Evolutionary conservation across 2,329 filamentous ascomycete species (phyloP).

Genomic region (Fonsecaea pugnacius): DNA sequence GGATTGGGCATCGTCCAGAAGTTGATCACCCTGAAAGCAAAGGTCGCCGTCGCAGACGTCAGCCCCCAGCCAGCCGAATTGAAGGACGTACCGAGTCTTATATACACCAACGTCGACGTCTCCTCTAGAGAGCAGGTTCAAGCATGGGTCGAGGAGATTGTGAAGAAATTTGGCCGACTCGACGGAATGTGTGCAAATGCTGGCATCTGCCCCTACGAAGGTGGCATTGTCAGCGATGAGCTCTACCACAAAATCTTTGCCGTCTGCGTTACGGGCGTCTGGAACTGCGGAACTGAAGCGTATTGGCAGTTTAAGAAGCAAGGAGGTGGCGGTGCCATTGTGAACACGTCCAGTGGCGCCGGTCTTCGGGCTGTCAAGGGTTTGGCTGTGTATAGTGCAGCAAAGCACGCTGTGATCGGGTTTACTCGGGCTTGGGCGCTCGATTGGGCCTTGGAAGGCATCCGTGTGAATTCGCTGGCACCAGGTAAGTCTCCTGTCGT

Average conservation of each 20-base stretch:
- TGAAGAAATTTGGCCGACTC: conserved; percentile 48
- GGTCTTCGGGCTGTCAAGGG: conserved; percentile 43
- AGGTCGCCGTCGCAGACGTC: conserved; percentile 22
- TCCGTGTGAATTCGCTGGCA: conserved; percentile 23
- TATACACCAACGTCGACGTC: conserved; percentile 22
- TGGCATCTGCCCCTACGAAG: conserved; percentile 42
- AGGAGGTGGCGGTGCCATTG: conserved; percentile 36
- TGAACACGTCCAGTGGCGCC: conserved; percentile 50
- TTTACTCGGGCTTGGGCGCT: conserved; percentile 41
- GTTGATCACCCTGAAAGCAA: conserved; percentile 16
- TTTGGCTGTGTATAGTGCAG: conserved; percentile 49
- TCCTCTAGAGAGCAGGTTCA: conserved; percentile 21
- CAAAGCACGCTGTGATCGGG: conserved; percentile 42
- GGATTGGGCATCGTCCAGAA: conserved; percentile 22
- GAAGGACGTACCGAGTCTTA: conserved; percentile 8
- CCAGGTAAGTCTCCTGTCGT: conserved; percentile 18
- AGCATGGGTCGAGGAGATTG: conserved; percentile 42
- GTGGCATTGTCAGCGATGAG: conserved; percentile 21
- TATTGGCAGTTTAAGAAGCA: conserved; percentile 24
- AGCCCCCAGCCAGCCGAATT: conserved; percentile 14
- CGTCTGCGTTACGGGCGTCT: conserved; percentile 22
- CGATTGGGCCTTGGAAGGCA: conserved; percentile 22
- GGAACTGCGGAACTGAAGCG: conserved; percentile 23
- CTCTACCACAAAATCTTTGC: conserved; percentile 17
- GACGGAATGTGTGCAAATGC: conserved; percentile 50